A percentile compares a stretch with the other conserved stretches of the same genome.
Conservation (phyloP, 208 protist genomes). For the Acanthamoeba lugdunensis region DNA sequence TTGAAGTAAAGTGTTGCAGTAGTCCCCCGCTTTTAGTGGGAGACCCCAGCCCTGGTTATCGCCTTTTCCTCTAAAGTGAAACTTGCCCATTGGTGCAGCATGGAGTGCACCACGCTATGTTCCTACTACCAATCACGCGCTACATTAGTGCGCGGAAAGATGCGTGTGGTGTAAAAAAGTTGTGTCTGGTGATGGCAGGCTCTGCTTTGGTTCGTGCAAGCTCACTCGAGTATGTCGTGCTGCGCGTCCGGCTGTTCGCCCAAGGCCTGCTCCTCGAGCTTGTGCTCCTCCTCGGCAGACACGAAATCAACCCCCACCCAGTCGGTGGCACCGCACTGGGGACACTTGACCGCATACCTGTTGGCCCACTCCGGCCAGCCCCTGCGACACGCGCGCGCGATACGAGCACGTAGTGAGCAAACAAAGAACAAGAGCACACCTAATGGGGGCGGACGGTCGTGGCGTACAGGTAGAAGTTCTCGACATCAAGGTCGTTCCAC, state of each 20-base stretch:
- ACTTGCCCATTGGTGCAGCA: too few relatives aligned
- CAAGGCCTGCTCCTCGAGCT: constrained; percentile 19
- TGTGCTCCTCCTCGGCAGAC: not conserved
- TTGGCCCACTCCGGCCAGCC: constrained; percentile 39
- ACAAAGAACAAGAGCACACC: not conserved
- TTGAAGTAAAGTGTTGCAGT: too few relatives aligned
- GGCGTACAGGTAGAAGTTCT: constrained; percentile 52
- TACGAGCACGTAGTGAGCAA: not conserved
- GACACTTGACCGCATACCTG: constrained; percentile 9
- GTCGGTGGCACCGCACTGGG: constrained; percentile 4
- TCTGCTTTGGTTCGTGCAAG: not conserved
- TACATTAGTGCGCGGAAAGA: too few relatives aligned
- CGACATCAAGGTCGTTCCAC: constrained; percentile 15
- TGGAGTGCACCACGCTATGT: too few relatives aligned
- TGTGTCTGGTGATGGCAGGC: too few relatives aligned
- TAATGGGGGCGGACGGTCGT: not conserved
- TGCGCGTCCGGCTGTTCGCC: not conserved
- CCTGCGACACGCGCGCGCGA: not conserved
- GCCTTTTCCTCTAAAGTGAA: too few relatives aligned
- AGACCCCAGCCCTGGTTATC: too few relatives aligned
- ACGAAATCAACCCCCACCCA: constrained; percentile 15
- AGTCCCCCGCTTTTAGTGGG: too few relatives aligned
- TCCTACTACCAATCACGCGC: too few relatives aligned
- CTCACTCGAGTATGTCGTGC: not conserved
- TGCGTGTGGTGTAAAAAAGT: too few relatives aligned